Base-by-base conservation (phyloP, 2,329 filamentous ascomycete species). In the Verticillium nubilum region DNA sequence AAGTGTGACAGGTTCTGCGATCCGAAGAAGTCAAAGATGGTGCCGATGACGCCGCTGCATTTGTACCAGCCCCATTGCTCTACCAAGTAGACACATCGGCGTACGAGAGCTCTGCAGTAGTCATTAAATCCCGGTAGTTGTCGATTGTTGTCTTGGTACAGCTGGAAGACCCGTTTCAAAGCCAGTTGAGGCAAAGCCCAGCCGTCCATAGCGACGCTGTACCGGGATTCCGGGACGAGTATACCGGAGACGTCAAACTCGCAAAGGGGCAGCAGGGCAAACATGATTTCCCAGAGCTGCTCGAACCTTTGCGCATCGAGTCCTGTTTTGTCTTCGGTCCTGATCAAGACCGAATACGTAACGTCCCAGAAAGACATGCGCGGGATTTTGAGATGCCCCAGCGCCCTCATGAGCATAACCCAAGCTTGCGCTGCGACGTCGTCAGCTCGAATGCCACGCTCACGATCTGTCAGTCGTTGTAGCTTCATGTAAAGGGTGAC, bases 1-100 rank as follows among this genome's bases (percentile, higher is more conserved):
- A 90, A 68, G 68, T 89, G 83, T 2, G 80, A 79, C 12, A 89
- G 77, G 53, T 83, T 79, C 62, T 86, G 83, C 2, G 81, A 80
- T 10, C 85, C 86, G 64, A 89, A 89, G 67, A 88, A 89, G 69
- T 89, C 86, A 62, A 89, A 89, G 2, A 89, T 80, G 1, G 80
- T 76, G 1, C 86, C 84, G 31, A 88, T 74, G 15, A 88, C 77
- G 12, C 78, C 74, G 54, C 80, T 82, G 64, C 81, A 84, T 61
- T 76, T 83, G 37, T 76, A 76, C 87, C 87, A 89, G 4, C 84
- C 84, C 87, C 87, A 90, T 69, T 86, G 81, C 60, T 81, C 75
- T 54, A 88, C 82, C 10, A 89, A 77, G 67, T 83, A 82, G 66
- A 88, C 81, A 62, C 86, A 89, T 29, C 87, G 81, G 19, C 78